Conservation (phyloP, 306 rosid species). For the Castanea crenata region DNA sequence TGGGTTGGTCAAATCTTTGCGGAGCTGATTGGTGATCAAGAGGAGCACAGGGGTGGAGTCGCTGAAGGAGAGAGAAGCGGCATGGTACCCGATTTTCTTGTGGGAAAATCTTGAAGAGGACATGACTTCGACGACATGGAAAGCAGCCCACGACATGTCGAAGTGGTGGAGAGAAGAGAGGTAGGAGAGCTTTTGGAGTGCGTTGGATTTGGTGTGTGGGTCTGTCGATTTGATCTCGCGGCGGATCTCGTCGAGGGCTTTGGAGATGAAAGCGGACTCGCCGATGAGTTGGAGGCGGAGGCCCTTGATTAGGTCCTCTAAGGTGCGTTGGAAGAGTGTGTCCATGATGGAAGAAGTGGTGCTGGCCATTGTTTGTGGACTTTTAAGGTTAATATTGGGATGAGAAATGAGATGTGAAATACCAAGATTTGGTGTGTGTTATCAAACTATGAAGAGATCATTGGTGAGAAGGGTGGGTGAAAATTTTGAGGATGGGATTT, state of each 20-base stretch:
- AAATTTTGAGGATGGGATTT: too few species aligned
- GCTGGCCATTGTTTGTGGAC: slow-evolving; percentile 53
- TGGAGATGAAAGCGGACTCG: slow-evolving; percentile 66
- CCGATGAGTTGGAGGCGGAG: slow-evolving; percentile 64
- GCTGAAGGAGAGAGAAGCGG: slow-evolving; percentile 72
- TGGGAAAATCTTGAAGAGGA: slow-evolving; percentile 71
- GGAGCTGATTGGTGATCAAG: slow-evolving; percentile 90
- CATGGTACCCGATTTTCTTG: slow-evolving; percentile 76
- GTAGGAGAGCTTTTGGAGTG: slow-evolving; percentile 75
- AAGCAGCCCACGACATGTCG: slow-evolving; percentile 91
- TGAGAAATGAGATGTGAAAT: too few species aligned
- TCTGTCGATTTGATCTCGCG: slow-evolving; percentile 88
- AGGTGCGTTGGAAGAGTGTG: slow-evolving; percentile 73
- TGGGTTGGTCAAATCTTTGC: slow-evolving; percentile 69
- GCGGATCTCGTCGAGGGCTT: slow-evolving; percentile 81
- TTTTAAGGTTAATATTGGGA: too few species aligned
- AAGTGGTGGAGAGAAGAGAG: slow-evolving; percentile 60
- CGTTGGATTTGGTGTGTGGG: slow-evolving; percentile 64
- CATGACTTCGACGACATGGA: slow-evolving; percentile 93
- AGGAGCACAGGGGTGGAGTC: slow-evolving; percentile 74
- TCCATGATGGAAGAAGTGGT: slow-evolving; percentile 69
- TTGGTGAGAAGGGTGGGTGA: too few species aligned
- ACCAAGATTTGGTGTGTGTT: too few species aligned
- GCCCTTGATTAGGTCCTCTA: slow-evolving; percentile 82
- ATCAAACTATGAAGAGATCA: too few species aligned